Conservation (phyloP, 495 filamentous ascomycete genomes). For the Parmelia sp. region DNA sequence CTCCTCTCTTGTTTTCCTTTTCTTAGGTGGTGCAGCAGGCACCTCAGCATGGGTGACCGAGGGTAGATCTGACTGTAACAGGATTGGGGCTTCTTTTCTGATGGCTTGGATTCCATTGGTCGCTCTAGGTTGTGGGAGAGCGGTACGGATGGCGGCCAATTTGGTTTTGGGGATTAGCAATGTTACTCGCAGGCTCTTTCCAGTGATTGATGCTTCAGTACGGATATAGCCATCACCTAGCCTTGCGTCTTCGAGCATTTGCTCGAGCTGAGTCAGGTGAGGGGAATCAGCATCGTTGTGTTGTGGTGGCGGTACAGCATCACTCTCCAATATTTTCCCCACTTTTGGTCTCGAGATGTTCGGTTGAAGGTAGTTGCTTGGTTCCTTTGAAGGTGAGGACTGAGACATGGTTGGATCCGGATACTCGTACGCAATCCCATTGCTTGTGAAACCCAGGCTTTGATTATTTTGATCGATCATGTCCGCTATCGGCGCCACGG, state of each 20-base stretch:
- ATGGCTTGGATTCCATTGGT: not conserved
- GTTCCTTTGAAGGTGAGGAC: constrained; percentile 8
- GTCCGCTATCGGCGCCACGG: constrained; percentile 30
- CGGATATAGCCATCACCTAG: constrained; percentile 24
- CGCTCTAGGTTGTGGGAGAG: constrained; percentile 3
- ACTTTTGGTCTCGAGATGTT: constrained; percentile 18
- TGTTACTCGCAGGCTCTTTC: constrained; percentile 23
- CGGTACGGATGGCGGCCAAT: constrained; percentile 12
- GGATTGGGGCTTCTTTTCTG: not conserved
- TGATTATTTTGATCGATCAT: constrained; percentile 28
- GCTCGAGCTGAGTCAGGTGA: constrained; percentile 18
- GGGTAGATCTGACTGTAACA: constrained; percentile 25
- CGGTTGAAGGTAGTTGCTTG: constrained; percentile 22
- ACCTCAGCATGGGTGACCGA: constrained; percentile 11
- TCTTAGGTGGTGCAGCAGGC: constrained; percentile 10
- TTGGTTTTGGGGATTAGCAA: constrained; percentile 21
- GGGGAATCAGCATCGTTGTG: not conserved
- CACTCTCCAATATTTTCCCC: constrained; percentile 18
- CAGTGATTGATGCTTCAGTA: constrained; percentile 25
- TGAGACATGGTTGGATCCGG: constrained; percentile 25
- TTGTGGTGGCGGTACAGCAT: not conserved
- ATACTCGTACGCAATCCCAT: constrained; percentile 25
- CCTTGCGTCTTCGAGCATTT: constrained; percentile 23
- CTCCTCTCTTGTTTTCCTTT: constrained; percentile 18
- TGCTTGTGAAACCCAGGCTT: constrained; percentile 18